Evolutionary conservation across 2,329 filamentous ascomycete species (phyloP).

Genomic region (Pseudocercospora vitis): DNA sequence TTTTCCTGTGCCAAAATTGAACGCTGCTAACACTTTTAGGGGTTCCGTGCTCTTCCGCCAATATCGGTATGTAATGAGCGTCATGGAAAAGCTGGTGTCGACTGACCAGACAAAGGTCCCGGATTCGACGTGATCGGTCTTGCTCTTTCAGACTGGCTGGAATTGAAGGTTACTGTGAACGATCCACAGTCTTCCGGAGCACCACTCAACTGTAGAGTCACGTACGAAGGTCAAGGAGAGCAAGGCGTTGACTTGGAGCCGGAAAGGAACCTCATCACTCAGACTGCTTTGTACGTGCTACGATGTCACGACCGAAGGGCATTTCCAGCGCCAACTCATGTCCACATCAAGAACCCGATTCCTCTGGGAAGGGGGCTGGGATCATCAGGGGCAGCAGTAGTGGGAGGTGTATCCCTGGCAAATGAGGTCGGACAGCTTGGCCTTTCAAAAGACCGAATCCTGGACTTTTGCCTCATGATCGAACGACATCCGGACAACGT

Average conservation of each 20-base stretch:
- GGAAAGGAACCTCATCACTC: constrained; percentile 87
- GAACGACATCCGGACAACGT: constrained; percentile 91
- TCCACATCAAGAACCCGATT: constrained; percentile 95
- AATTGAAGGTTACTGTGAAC: constrained; percentile 78
- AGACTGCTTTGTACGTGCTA: constrained; percentile 90
- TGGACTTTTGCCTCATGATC: constrained; percentile 98
- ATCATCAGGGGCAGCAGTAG: constrained; percentile 93
- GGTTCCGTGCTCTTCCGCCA: constrained; percentile 92
- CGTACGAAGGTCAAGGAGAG: constrained; percentile 81
- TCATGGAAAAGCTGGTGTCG: not conserved
- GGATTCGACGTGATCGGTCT: constrained; percentile 98
- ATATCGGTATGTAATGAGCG: constrained; percentile 66
- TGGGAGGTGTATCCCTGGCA: constrained; percentile 88
- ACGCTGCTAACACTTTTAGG: constrained; percentile 20
- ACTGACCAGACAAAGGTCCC: constrained; percentile 54
- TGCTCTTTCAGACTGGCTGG: constrained; percentile 89
- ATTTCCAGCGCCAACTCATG: constrained; percentile 82
- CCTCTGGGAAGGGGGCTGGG: constrained; percentile 88
- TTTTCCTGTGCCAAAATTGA: not conserved
- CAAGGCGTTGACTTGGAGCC: constrained; percentile 80
- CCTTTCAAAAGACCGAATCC: constrained; percentile 75
- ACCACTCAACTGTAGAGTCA: constrained; percentile 82
- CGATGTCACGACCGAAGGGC: constrained; percentile 83
- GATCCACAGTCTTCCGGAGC: constrained; percentile 55
- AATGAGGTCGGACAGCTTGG: constrained; percentile 82